Conservation (phyloP, 73 alveolate genomes). For the Durusdinium trenchii region DNA sequence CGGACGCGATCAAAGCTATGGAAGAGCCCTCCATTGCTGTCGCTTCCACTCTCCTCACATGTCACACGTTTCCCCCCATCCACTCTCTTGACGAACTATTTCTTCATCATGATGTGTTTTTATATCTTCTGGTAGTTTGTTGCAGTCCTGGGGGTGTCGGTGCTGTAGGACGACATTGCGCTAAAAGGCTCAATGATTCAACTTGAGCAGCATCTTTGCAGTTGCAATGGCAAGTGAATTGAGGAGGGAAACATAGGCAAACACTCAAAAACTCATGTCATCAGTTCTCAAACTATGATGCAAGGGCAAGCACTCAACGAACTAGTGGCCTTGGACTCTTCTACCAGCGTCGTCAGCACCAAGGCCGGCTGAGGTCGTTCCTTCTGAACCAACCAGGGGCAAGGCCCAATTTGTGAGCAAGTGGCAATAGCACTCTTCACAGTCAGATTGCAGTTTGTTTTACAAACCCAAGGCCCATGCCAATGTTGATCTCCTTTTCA, state of each 20-base stretch:
- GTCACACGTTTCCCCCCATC: not conserved
- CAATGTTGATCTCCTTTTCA: constrained; percentile 91
- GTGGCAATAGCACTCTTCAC: too few relatives aligned
- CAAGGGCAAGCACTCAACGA: not conserved
- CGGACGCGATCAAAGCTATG: constrained; percentile 32
- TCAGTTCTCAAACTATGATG: not conserved
- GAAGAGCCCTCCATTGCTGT: constrained; percentile 47
- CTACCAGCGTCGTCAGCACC: constrained; percentile 89
- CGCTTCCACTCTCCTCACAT: not conserved
- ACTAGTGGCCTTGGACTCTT: constrained; percentile 54
- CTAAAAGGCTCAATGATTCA: not conserved
- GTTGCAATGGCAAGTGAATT: not conserved
- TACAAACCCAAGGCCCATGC: constrained; percentile 13
- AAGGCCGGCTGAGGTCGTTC: constrained; percentile 54
- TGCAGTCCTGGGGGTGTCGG: constrained; percentile 8
- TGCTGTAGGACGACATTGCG: constrained; percentile 73
- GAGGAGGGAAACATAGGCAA: not conserved
- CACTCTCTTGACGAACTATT: not conserved
- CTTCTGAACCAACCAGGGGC: not conserved
- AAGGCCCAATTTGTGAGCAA: too few relatives aligned
- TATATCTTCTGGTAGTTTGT: not conserved
- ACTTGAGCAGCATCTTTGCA: constrained; percentile 23
- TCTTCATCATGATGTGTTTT: not conserved
- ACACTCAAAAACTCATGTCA: not conserved
- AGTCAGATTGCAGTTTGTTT: too few relatives aligned